These are phyloP conservation scores for Xylaria castorea DNA, from an alignment of 495 filamentous ascomycete genomes.

Conservation along the genomic window DNA sequence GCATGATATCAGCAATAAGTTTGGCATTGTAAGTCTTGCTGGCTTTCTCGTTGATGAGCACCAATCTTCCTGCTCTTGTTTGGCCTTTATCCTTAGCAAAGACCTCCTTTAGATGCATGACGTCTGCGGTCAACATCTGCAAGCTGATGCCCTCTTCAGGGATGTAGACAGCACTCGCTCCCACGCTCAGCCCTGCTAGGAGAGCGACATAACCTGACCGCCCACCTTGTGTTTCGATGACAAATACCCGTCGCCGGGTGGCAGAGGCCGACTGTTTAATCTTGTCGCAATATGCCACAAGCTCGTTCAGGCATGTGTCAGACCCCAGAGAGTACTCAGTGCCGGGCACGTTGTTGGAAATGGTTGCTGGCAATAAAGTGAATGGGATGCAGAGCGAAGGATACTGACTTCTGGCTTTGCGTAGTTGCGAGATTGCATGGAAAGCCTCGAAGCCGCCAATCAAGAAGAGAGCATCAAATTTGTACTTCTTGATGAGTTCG, in stretches of 20 bases:
- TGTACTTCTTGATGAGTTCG: constrained; percentile 80
- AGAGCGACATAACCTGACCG: constrained; percentile 94
- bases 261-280: constrained; percentile 97
- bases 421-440: constrained; percentile 85
- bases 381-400: constrained; percentile 92
- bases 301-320: constrained; percentile 96
- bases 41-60: constrained; percentile 92
- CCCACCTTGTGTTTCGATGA: constrained; percentile 97
- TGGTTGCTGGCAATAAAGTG: constrained; percentile 90
- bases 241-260: constrained; percentile 89
- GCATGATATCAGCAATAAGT: constrained; percentile 93
- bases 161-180: constrained; percentile 94
- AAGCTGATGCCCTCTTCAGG: constrained; percentile 96
- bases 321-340: constrained; percentile 97
- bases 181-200: constrained; percentile 84
- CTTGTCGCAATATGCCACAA: constrained; percentile 94
- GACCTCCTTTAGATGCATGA: constrained; percentile 84
- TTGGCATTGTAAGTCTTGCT: constrained; percentile 89
- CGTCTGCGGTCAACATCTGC: constrained; percentile 89
- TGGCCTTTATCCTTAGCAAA: constrained; percentile 89
- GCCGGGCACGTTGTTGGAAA: constrained; percentile 97
- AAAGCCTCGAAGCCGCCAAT: constrained; percentile 98
- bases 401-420: constrained; percentile 77
- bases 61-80: constrained; percentile 89
- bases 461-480: constrained; percentile 89